Evolutionary conservation across 192 early-diverging fungal genomes (phyloP), one percentile per base, ranked within the genome.

Genomic region (Dispira parvispora): DNA sequence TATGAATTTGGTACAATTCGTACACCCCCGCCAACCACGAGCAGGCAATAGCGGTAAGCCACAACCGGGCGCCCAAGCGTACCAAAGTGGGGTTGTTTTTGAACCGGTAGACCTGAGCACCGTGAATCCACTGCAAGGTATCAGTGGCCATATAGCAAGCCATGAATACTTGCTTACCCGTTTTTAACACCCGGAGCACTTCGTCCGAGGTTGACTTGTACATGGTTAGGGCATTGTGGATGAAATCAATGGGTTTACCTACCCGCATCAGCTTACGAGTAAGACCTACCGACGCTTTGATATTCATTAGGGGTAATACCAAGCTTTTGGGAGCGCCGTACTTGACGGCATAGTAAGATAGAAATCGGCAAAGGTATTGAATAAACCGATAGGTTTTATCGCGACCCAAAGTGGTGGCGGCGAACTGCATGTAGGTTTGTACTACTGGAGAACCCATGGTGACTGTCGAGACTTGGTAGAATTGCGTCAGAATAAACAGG

Each of bases 361-460:
- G 72, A 67, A 92, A 89, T 18, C 89, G 88, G 11, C 87, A 75
- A 68, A 89, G 84, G 76, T 91, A 92, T 70, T 97, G 94, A 25
- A 89, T 78, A 53, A 87, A 75, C 65, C 91, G 83, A 69, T 84
- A 84, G n/a, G 77, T 63, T 65, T 88, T 87, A 67, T 90, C 88
- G 63, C 88, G 85, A 32, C 86, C 88, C 18, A 74, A 72, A 21
- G 84, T 82, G 26, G 78, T 84, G 65, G 66, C 71, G 14, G 81
- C 70, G 71, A 71, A 88, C 61, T 78, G 74, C 23, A 86, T 69
- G 60, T 73, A 76, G 43, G 64, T 55, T 45, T 61, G 62, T 11
- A 66, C 56, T 1, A 63, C 56, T 44, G 55, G 52, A 65, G 68
- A 72, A 46, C 67, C 72, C 52, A 67, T 65, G 5, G 53, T 64